Evolutionary conservation across 306 rosid genomes (phyloP), one percentile per base, ranked within the genome.

Genomic region (Luffa aegyptiaca): DNA sequence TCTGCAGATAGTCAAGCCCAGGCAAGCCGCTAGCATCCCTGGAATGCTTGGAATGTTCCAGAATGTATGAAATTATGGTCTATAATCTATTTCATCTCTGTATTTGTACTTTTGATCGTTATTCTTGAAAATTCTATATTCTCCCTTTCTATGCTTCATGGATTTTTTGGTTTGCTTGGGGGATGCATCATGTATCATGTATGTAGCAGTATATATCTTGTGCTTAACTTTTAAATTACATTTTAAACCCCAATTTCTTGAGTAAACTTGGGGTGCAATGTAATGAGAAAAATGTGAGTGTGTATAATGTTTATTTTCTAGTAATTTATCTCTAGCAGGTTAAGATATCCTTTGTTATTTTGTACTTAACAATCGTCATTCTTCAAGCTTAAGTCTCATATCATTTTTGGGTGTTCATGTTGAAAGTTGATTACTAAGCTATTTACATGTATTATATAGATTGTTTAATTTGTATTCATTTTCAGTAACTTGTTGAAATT

Each of bases 21-120:
- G 98, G 83, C 99, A 96, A 85, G 98, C 99, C 82, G 99, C 99
- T 81, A 96, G 99, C 85, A 93, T 96, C 71, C 99, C 98, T 49
- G 98, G 99, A 81, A 96, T 96, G 99, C 96, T 96, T 21, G 97
- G 96, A 83, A 91, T 96, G 97, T 93, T 96, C 87, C 98, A 93
- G 87, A 90, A 88, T 84, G 99, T 96, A 93, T 84, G 94, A 51
- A 39, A 58, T 81, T 82, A 71, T n/a, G 63, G 58, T 71, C 65
- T 81, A 13, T 76, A 53, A 76, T 20, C 76, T 35, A 52, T 75
- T 51, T 75, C 10, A 0, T 4, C 44, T 35, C 20, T 31, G 21
- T 8, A 26, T 26, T 49, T 73, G 61, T 73, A 35, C 58, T 51
- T 69, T 31, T 51, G 44, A 73, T 49, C 12, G 8, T 8, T 17